phyloP scores from a whole-genome alignment of 2,329 filamentous ascomycete genomes.

The Claviceps paspali region DNA sequence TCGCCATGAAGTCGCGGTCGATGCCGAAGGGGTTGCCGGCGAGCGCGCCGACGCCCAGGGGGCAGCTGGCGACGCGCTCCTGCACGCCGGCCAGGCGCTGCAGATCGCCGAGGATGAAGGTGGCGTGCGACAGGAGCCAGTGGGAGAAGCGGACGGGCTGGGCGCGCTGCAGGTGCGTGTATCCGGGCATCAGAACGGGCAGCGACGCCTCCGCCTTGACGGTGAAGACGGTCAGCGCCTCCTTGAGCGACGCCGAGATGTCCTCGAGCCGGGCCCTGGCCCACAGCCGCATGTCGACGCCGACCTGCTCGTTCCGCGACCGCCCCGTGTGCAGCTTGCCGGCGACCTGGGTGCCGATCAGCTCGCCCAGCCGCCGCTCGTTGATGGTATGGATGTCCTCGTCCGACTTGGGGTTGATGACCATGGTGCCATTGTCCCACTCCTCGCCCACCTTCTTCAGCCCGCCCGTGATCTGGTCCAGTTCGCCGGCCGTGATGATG shows the following conservation, averaged over 20 bases:
- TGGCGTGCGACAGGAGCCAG: constrained; percentile 12
- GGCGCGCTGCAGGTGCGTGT: constrained; percentile 14
- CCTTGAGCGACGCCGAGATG: constrained; percentile 5
- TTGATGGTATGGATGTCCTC: constrained; percentile 35
- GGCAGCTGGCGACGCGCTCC: constrained; percentile 12
- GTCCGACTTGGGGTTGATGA: constrained; percentile 12
- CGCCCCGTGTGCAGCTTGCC: constrained; percentile 53
- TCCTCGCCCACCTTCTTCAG: constrained; percentile 7
- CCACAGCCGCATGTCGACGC: constrained; percentile 60
- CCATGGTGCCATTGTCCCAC: constrained; percentile 14
- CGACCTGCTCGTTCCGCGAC: constrained; percentile 59
- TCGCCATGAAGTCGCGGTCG: constrained; percentile 18
- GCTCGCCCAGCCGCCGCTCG: constrained; percentile 44
- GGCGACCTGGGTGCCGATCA: constrained; percentile 39
- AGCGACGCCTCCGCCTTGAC: background rate
- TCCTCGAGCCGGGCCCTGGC: constrained; percentile 12
- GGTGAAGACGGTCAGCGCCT: background rate
- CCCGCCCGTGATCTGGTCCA: background rate
- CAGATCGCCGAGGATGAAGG: constrained; percentile 12
- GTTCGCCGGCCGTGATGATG: constrained; percentile 33
- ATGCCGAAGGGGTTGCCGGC: constrained; percentile 16
- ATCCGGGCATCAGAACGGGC: constrained; percentile 14
- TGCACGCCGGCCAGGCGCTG: constrained; percentile 12
- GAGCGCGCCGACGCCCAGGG: constrained; percentile 14
- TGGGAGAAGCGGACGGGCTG: constrained; percentile 12